A percentile compares a stretch with the other conserved stretches of the same genome.
Conservation (phyloP, 768 basidiomycete genomes). For the Lentinula sp. region DNA sequence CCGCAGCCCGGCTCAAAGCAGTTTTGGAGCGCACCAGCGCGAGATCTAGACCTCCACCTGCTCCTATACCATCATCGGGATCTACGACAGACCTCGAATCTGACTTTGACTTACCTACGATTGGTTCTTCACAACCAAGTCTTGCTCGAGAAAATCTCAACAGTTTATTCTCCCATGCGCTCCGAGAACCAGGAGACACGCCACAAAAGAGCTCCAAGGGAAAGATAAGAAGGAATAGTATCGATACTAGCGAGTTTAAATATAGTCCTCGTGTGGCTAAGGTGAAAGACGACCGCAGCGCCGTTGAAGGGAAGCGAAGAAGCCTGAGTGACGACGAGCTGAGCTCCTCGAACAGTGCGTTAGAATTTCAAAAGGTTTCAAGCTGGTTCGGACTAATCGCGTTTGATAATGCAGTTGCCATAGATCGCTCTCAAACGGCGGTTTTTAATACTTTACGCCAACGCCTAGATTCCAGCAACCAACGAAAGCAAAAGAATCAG, state of each 20-base stretch:
- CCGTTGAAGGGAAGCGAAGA: conserved; percentile 44
- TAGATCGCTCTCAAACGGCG: conserved; percentile 20
- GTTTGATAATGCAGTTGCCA: conserved; percentile 1
- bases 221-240: conserved; percentile 39
- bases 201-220: conserved; percentile 39
- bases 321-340: conserved; percentile 68
- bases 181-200: conserved; percentile 59
- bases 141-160: conserved; percentile 53
- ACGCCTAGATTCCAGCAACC: conserved; percentile 26
- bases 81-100: conserved; percentile 42
- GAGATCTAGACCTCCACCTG: conserved; percentile 20
- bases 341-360: conserved; percentile 48
- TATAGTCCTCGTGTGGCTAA: conserved; percentile 37
- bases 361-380: neutral
- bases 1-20: conserved; percentile 60
- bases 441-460: conserved; percentile 35
- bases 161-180: conserved; percentile 60
- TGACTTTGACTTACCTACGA: conserved; percentile 47
- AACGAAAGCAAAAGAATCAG: conserved; percentile 31
- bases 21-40: conserved; percentile 44
- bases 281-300: conserved; percentile 31
- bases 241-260: conserved; percentile 57
- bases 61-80: conserved; percentile 22
- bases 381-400: neutral
- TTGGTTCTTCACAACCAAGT: conserved; percentile 29